phyloP scores from a whole-genome alignment of 1,284 basidiomycete species.

The Ustilago loliicola region DNA sequence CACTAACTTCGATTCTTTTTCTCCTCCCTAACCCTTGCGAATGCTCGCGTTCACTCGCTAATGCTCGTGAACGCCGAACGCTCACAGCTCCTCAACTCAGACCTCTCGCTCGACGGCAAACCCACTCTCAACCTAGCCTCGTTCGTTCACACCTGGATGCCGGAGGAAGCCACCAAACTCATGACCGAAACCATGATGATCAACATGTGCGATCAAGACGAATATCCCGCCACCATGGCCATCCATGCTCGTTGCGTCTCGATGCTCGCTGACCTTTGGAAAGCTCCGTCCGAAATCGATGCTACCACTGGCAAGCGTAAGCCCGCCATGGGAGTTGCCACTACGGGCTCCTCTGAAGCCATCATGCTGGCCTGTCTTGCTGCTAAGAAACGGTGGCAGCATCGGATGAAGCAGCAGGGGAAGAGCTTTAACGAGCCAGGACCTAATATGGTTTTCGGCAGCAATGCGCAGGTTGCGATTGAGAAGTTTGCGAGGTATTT shows the following conservation, averaged over 20 bases:
- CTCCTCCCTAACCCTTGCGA: too few species aligned
- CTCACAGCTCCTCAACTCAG: conserved; percentile 81
- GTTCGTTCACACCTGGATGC: conserved; percentile 75
- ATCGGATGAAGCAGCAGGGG: conserved; percentile 84
- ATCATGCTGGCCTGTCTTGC: conserved; percentile 91
- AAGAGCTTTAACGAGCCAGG: conserved; percentile 70
- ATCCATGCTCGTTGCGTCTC: conserved; percentile 75
- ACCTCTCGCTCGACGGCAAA: conserved; percentile 78
- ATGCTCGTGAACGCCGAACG: not conserved
- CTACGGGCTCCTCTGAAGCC: conserved; percentile 91
- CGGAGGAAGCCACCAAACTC: conserved; percentile 71
- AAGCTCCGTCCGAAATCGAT: conserved; percentile 74
- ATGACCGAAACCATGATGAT: conserved; percentile 78
- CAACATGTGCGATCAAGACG: conserved; percentile 84
- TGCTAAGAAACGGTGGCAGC: conserved; percentile 95
- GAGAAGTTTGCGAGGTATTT: conserved; percentile 83
- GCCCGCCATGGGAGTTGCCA: conserved; percentile 77
- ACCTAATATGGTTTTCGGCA: conserved; percentile 82
- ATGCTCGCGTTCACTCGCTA: not conserved
- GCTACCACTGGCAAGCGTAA: conserved; percentile 52
- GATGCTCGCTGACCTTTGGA: conserved; percentile 92
- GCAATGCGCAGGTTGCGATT: conserved; percentile 79
- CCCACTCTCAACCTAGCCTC: conserved; percentile 83
- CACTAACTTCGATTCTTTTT: too few species aligned
- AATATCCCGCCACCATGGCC: conserved; percentile 78